A percentile compares a stretch with the other conserved stretches of the same genome.
Conservation (phyloP, 805 yeast genomes). For the Barnettozyma sucrosica region DNA sequence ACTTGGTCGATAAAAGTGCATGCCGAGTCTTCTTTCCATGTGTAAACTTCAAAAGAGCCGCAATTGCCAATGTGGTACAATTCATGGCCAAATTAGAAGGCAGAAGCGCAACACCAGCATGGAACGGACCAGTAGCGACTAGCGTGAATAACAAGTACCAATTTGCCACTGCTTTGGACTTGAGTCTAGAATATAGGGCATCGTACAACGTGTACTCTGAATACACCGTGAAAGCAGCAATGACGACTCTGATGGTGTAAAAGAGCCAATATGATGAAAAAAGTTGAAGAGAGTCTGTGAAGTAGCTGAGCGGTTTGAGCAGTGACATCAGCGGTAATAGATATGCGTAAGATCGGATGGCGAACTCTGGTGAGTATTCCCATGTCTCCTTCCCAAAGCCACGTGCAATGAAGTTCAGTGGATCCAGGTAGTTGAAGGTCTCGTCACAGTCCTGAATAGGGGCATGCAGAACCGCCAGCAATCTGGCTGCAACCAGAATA, state of each 20-base stretch:
- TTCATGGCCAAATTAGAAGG: slow-evolving; percentile 78
- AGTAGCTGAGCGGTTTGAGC: slow-evolving; percentile 17
- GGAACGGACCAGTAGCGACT: slow-evolving; percentile 77
- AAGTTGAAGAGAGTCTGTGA: slow-evolving; percentile 12
- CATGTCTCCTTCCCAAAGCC: slow-evolving; percentile 92
- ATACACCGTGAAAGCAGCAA: slow-evolving; percentile 35
- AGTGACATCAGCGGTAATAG: slow-evolving; percentile 39
- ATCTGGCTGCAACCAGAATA: slow-evolving; percentile 15
- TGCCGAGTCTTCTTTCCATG: slow-evolving; percentile 11
- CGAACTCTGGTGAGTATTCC: slow-evolving; percentile 90
- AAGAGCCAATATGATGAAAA: slow-evolving; percentile 33
- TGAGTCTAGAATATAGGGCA: slow-evolving; percentile 31
- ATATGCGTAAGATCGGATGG: slow-evolving; percentile 83
- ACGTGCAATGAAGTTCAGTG: slow-evolving; percentile 68
- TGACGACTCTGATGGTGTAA: slow-evolving; percentile 44
- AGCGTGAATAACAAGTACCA: slow-evolving; percentile 61
- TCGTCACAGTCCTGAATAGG: slow-evolving; percentile 92
- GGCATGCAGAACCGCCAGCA: slow-evolving; percentile 45
- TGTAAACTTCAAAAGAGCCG: slow-evolving; percentile 32
- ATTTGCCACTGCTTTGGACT: slow-evolving; percentile 30
- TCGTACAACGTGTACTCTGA: slow-evolving; percentile 50
- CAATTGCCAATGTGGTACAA: slow-evolving; percentile 39
- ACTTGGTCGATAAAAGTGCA: slow-evolving; percentile 31
- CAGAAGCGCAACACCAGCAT: slow-evolving; percentile 78
- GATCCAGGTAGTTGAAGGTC: slow-evolving; percentile 91